Evolutionary conservation across 148 eudicot species (phyloP).

Genomic region (Persicaria tinctoria): DNA sequence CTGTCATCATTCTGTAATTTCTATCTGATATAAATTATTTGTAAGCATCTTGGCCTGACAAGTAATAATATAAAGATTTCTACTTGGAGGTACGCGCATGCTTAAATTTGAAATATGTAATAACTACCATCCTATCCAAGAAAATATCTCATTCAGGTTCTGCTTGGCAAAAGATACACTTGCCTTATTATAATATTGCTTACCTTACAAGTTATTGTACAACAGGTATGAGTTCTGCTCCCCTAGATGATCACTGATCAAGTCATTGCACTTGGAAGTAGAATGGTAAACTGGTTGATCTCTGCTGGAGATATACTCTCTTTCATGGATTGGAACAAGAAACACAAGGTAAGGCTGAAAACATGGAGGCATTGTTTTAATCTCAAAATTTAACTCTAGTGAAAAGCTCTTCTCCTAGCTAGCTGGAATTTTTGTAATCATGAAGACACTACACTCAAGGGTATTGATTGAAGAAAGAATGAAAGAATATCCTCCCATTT

Average conservation of each 20-base stretch:
- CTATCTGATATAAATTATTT: not conserved
- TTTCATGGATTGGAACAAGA: not conserved
- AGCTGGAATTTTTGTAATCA: not conserved
- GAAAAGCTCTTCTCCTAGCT: not conserved
- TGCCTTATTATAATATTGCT: too few relatives aligned
- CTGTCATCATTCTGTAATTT: not conserved
- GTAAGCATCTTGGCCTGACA: not conserved
- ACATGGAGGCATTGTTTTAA: not conserved
- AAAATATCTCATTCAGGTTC: not conserved
- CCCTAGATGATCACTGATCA: not conserved
- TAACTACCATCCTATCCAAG: not conserved
- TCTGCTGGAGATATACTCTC: slow-evolving; percentile 1
- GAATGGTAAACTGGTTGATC: not conserved
- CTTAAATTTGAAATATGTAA: not conserved
- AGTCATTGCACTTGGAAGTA: not conserved
- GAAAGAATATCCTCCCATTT: slow-evolving; percentile 7
- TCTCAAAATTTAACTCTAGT: not conserved
- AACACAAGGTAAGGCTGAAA: not conserved
- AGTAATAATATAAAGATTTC: not conserved
- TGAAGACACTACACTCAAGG: not conserved
- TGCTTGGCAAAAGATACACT: not conserved
- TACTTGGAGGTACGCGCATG: slow-evolving; percentile 3
- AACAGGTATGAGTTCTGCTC: not conserved
- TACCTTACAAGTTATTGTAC: too few relatives aligned
- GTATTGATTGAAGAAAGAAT: slow-evolving; percentile 3